A percentile compares a stretch with the other conserved stretches of the same genome.
Evolutionary conservation across 345 rosid species (phyloP).

Genomic region (Hibiscus syriacus): DNA sequence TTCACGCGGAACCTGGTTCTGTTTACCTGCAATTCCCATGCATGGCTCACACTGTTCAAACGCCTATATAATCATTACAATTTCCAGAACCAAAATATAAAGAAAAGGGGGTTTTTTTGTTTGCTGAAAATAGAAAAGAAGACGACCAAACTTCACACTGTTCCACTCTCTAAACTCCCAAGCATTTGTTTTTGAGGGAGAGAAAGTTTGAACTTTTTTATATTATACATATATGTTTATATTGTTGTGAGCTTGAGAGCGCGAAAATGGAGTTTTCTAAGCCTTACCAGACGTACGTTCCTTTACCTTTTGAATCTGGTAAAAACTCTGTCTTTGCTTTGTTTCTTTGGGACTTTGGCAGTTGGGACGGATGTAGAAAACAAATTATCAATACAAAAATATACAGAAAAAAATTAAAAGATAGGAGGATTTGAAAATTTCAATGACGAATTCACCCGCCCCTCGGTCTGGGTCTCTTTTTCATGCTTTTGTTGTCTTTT

Average conservation of each 20-base stretch:
- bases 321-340: background rate
- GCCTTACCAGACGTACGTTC: conserved; percentile 8
- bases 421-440: too few species aligned
- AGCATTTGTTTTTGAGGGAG: background rate
- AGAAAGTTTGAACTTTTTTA: too few species aligned
- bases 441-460: too few species aligned
- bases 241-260: background rate
- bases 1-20: background rate
- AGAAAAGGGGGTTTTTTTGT: background rate
- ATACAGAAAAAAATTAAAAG: too few species aligned
- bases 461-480: too few species aligned
- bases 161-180: background rate
- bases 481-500: background rate
- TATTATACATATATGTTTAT: too few species aligned
- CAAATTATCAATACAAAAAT: too few species aligned
- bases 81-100: background rate
- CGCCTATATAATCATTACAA: background rate
- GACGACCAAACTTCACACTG: background rate
- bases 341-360: background rate
- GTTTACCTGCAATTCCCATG: background rate
- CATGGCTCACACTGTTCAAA: background rate
- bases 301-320: conserved; percentile 7
- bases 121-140: background rate
- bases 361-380: too few species aligned
- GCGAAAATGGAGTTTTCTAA: background rate